Evolutionary conservation across 768 basidiomycete species (phyloP), one percentile per base, ranked within the genome.

Genomic region (Jaapia argillacea): DNA sequence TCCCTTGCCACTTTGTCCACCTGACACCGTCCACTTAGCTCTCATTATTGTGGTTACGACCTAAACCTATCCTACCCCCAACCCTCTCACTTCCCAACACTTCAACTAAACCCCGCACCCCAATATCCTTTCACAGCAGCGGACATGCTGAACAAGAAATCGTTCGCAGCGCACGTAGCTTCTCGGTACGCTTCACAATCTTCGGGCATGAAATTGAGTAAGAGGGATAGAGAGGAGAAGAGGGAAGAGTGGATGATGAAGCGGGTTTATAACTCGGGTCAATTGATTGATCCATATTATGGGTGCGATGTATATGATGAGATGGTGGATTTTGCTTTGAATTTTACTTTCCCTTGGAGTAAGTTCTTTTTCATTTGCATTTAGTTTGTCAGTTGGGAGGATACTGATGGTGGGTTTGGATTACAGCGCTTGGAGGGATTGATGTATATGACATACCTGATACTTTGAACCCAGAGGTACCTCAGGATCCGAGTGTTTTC

Each of bases 1-100:
- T 12, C 13, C 10, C 26, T 27, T 18, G 14, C 4, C 44, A 7
- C 25, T 54, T 25, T 49, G 26, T 37, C 7, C 26, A 24, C 35
- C 25, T 28, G n/a, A 33, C 28, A 33, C 10, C 28, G 16, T 33
- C 10, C 28, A 10, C 28, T 7, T 47, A 85, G 81, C 57, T 59
- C 66, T 20, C 65, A 71, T 31, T 64, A 82, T 21, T 87, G 84
- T 53, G 74, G 75, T 13, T 81, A 72, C 54, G 67, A 85, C 52
- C 56, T 86, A 23, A 79, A 75, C 54, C 62, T 87, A 13, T 74
- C 79, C 14, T 86, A 85, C 48, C 84, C 84, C 1, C 79, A 84
- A 54, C 63, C 64, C 14, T 69, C 66, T 23, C 56, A 60, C 33
- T 69, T 84, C 40, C 74, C 77, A 5, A 48, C 57, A 18, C 50